Percentiles rank a stretch among this genome's conserved stretches.
Conservation (phyloP, 306 rosid genomes). For the Ziziphus jujuba region DNA sequence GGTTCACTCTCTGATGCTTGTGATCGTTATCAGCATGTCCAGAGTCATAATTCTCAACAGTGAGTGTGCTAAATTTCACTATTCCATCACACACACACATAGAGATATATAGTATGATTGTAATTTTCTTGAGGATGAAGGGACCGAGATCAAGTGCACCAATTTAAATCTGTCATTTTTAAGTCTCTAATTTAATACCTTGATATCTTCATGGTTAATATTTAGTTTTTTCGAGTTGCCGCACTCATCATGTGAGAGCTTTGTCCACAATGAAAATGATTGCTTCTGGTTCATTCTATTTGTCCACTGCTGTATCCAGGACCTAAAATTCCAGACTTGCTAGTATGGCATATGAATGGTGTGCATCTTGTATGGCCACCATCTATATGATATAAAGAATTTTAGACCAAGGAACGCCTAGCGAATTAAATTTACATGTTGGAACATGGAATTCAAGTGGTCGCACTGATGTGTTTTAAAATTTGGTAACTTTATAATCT, state of each 20-base stretch:
- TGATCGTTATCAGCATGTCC: conserved; percentile 82
- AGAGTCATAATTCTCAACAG: conserved; percentile 77
- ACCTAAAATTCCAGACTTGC: neutral
- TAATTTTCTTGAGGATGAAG: neutral
- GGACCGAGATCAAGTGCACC: neutral
- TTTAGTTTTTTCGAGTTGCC: neutral
- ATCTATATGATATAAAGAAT: neutral
- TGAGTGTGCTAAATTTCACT: conserved; percentile 49
- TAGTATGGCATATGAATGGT: neutral
- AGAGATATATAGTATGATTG: neutral
- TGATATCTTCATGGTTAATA: neutral
- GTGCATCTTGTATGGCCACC: neutral
- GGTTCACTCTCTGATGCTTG: conserved; percentile 85
- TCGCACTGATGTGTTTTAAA: too few species aligned
- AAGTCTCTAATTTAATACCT: neutral
- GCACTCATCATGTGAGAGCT: neutral
- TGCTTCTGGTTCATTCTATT: conserved; percentile 1
- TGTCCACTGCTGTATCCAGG: conserved; percentile 6
- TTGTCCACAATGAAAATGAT: neutral
- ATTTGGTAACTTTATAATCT: neutral
- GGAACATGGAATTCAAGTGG: too few species aligned
- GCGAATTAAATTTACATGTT: too few species aligned
- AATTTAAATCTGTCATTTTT: neutral
- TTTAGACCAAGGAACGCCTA: neutral
- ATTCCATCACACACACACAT: conserved; percentile 1